A percentile compares a stretch with the other conserved stretches of the same genome.
These are phyloP conservation scores for Penicillium digitatum DNA, from an alignment of 2,329 filamentous ascomycete species.

Conservation along the genomic window DNA sequence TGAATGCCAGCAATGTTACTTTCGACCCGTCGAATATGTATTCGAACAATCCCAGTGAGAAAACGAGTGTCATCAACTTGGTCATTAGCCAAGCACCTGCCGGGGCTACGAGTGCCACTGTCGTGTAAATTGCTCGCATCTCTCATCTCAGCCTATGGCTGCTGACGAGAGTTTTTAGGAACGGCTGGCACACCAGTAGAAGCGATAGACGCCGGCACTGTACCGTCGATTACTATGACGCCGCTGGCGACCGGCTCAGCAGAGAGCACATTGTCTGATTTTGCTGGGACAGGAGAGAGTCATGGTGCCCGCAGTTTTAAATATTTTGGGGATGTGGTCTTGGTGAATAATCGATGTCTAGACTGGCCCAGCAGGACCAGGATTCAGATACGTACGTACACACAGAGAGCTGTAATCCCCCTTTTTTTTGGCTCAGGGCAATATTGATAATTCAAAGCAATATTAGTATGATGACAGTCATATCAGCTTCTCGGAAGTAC, in stretches of 20 bases:
- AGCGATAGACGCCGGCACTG: not conserved
- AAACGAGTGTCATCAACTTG: not conserved
- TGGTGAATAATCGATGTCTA: not conserved
- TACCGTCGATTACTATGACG: not conserved
- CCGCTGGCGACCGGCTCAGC: not conserved
- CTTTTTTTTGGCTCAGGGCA: not conserved
- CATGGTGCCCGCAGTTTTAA: not conserved
- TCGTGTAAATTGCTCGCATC: not conserved
- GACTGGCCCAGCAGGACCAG: not conserved
- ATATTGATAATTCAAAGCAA: not conserved
- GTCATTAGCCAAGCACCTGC: not conserved
- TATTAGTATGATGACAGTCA: too few relatives aligned
- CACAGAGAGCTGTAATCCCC: not conserved
- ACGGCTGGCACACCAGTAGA: not conserved
- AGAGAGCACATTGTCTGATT: not conserved
- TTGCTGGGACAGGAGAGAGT: not conserved
- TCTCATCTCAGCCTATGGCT: not conserved
- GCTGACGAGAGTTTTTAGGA: not conserved
- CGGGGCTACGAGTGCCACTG: not conserved
- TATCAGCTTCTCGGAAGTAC: too few relatives aligned
- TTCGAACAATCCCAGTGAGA: not conserved
- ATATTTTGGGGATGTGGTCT: not conserved
- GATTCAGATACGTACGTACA: not conserved
- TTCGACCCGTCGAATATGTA: not conserved
- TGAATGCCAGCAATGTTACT: not conserved